These are phyloP conservation scores for Leptographium radiaticola DNA, from an alignment of 2,329 filamentous ascomycete genomes.

Conservation along the genomic window DNA sequence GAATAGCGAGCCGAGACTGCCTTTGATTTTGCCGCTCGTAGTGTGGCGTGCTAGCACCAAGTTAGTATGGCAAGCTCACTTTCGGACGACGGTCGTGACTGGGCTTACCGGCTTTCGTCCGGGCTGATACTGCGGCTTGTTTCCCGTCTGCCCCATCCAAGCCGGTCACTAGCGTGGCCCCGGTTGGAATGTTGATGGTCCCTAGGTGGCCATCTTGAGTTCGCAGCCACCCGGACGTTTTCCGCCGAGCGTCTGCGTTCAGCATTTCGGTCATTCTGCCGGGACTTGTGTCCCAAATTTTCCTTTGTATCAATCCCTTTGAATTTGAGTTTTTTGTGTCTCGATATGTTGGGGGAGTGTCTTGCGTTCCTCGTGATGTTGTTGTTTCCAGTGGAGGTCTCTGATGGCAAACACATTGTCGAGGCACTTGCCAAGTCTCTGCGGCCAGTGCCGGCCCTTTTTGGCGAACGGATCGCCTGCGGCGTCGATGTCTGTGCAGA, in stretches of 20 bases:
- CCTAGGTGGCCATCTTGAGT: too few species aligned
- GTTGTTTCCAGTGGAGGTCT: slow-evolving; percentile 2
- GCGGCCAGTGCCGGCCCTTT: neutral
- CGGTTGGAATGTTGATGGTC: too few species aligned
- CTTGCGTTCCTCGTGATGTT: neutral
- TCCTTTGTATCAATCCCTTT: neutral
- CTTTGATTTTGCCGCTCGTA: neutral
- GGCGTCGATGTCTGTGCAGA: neutral
- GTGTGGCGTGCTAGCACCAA: neutral
- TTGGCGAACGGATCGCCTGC: neutral
- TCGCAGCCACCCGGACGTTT: too few species aligned
- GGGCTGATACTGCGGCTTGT: slow-evolving; percentile 3
- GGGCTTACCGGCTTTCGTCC: neutral
- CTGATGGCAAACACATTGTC: slow-evolving; percentile 4
- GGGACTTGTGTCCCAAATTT: neutral
- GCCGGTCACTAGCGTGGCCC: too few species aligned
- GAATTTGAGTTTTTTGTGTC: neutral
- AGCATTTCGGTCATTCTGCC: neutral
- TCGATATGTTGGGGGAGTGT: neutral
- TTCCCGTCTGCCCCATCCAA: neutral
- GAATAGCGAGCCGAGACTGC: neutral
- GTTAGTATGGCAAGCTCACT: neutral
- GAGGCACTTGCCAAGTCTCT: neutral
- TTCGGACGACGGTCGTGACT: neutral
- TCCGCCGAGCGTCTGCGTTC: neutral